Evolutionary conservation across 2,329 filamentous ascomycete species (phyloP).

Genomic region (Colletotrichum orbiculare): DNA sequence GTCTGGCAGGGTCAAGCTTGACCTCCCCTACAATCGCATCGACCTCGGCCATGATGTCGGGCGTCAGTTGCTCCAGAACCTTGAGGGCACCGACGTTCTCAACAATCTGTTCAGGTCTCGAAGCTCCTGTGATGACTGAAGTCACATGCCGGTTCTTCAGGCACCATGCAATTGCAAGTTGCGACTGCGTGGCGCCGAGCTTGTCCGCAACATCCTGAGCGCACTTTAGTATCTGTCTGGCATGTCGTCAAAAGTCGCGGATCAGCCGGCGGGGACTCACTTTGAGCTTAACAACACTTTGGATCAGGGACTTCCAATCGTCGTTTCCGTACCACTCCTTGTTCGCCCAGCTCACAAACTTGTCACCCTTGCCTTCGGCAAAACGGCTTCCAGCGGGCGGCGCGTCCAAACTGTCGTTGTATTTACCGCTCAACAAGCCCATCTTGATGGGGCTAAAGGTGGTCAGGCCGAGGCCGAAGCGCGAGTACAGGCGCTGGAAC

Average conservation of each 20-base stretch:
- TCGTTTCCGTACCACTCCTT: constrained; percentile 63
- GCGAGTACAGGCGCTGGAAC: constrained; percentile 69
- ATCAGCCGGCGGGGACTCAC: constrained; percentile 28
- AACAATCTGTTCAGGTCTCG: constrained; percentile 61
- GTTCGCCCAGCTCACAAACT: constrained; percentile 66
- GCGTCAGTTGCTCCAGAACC: constrained; percentile 59
- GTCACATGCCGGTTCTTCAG: constrained; percentile 65
- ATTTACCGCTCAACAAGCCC: constrained; percentile 74
- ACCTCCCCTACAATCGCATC: constrained; percentile 50
- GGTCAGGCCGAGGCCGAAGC: constrained; percentile 69
- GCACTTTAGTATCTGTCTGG: constrained; percentile 6
- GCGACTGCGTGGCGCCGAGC: constrained; percentile 63
- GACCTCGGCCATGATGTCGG: constrained; percentile 62
- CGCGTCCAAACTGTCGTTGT: constrained; percentile 64
- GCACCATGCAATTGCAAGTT: constrained; percentile 64
- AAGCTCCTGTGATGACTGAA: constrained; percentile 64
- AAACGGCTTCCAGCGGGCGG: constrained; percentile 69
- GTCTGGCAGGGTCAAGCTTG: constrained; percentile 37
- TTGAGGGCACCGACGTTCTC: constrained; percentile 61
- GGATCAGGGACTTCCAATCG: constrained; percentile 64
- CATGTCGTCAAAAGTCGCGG: constrained; percentile 6
- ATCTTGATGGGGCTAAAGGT: constrained; percentile 68
- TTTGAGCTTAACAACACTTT: constrained; percentile 55
- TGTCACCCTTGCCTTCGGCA: constrained; percentile 62
- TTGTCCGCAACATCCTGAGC: constrained; percentile 64